Evolutionary conservation across 306 rosid species (phyloP), one percentile per base, ranked within the genome.

Genomic region (Hylodesmum podocarpum): DNA sequence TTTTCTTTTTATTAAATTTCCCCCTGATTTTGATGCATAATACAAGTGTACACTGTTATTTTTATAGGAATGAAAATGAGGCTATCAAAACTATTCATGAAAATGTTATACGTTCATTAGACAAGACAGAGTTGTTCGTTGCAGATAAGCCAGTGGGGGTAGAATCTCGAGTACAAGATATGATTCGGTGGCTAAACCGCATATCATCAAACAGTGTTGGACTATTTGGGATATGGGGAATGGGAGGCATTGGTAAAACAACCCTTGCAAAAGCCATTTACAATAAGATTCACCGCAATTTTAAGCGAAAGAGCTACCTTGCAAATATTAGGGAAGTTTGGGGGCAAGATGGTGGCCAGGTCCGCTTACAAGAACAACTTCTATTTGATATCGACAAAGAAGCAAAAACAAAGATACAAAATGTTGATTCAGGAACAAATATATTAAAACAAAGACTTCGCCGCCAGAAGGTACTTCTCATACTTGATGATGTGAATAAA

Each of bases 231-330:
- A 21, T 81, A 1, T 75, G 66, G 77, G 84, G 84, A 1, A 80
- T 73, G 34, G 76, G 55, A 12, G 76, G 76, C 0, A 12, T 73
- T 6, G 84, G 84, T 3, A 80, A 80, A 66, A 73, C 84, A 27
- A 73, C 80, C 9, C n/a, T 80, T 43, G 80, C 76, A 8, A 72
- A 64, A 54, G 70, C 53, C 25, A 44, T 80, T 40, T 80, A 53
- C 5, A 73, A 65, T n/a, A 2, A n/a, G 47, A 65, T 73, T 15
- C 22, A 51, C 11, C 44, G 3, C 27, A 24, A n/a, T 5, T 73
- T 73, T 33, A 70, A 66, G 28, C 53, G 24, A 4, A 66, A 46
- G 8, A 54, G 75, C 3, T 80, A 65, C 27, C 55, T 77, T 6
- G 15, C 33, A 53, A 15, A 76, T 18, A 27, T 76, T 11, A 66